A percentile compares a stretch with the other conserved stretches of the same genome.
Conservation (phyloP, 805 yeast species). For the Kodamaea jinghongensis region DNA sequence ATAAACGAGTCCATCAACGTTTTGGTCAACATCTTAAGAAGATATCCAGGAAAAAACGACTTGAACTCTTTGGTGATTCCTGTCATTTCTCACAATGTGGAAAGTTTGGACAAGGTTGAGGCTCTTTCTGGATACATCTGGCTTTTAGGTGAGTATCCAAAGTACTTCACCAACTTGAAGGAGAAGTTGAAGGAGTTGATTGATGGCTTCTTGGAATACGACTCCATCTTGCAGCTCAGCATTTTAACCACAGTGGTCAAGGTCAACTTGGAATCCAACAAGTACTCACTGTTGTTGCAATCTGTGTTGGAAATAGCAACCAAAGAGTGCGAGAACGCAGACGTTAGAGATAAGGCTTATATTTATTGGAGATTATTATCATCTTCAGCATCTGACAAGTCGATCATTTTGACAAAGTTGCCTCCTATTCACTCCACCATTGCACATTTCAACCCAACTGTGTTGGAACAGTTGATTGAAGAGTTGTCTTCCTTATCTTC, state of each 20-base stretch:
- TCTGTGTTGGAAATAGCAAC: constrained; percentile 61
- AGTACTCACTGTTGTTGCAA: constrained; percentile 49
- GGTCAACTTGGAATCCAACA: constrained; percentile 34
- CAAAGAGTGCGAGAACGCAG: constrained; percentile 65
- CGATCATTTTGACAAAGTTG: constrained; percentile 56
- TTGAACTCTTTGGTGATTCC: constrained; percentile 53
- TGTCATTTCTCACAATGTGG: constrained; percentile 47
- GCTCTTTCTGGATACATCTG: constrained; percentile 62
- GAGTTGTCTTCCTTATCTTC: constrained; percentile 86
- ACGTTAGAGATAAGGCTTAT: constrained; percentile 77
- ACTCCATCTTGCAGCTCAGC: constrained; percentile 57
- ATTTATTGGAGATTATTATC: constrained; percentile 78
- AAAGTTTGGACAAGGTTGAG: constrained; percentile 47
- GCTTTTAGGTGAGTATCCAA: constrained; percentile 70
- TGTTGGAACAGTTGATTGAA: constrained; percentile 64
- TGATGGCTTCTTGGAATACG: constrained; percentile 56
- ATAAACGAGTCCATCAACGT: constrained; percentile 61
- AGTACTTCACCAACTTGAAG: constrained; percentile 53
- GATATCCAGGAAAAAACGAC: constrained; percentile 53
- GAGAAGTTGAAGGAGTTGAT: constrained; percentile 46
- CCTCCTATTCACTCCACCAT: constrained; percentile 75
- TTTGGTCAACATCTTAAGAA: constrained; percentile 63
- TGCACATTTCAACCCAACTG: constrained; percentile 63
- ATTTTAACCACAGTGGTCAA: constrained; percentile 63
- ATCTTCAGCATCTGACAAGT: constrained; percentile 35